Percentiles rank a stretch among this genome's conserved stretches.
These are phyloP conservation scores for Apostasia shenzhenica DNA, from an alignment of 106 monocot species.

Conservation along the genomic window DNA sequence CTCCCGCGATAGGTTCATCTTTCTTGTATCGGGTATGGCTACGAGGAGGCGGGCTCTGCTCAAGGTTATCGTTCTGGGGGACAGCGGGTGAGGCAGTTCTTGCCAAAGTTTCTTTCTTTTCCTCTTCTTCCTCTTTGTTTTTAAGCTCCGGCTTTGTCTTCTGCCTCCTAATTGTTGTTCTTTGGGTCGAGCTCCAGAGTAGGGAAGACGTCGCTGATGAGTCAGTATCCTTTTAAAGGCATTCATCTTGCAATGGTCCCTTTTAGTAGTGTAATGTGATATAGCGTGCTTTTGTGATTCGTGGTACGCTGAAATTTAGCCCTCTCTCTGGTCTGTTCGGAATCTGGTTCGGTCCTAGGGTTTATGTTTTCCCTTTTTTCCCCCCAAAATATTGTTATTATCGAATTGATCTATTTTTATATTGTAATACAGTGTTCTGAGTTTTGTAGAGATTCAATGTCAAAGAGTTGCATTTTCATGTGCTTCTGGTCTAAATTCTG, in stretches of 20 bases:
- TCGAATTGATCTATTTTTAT: no score
- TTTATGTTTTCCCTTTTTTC: neutral
- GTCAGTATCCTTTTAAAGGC: conserved; percentile 66
- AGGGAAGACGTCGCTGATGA: conserved; percentile 98
- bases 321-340: neutral
- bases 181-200: conserved; percentile 37
- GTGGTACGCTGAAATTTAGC: neutral
- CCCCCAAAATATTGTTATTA: no score
- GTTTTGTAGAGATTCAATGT: no score
- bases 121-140: neutral
- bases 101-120: conserved; percentile 6
- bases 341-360: neutral
- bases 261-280: neutral
- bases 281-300: neutral
- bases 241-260: neutral
- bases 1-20: neutral
- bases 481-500: no score
- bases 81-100: conserved; percentile 58
- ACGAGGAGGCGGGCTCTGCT: conserved; percentile 61
- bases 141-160: neutral
- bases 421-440: no score
- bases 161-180: neutral
- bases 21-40: conserved; percentile 22
- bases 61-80: conserved; percentile 87
- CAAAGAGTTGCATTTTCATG: no score